Evolutionary conservation across 2,329 filamentous ascomycete genomes (phyloP).

Genomic region (Alternaria consortialis): DNA sequence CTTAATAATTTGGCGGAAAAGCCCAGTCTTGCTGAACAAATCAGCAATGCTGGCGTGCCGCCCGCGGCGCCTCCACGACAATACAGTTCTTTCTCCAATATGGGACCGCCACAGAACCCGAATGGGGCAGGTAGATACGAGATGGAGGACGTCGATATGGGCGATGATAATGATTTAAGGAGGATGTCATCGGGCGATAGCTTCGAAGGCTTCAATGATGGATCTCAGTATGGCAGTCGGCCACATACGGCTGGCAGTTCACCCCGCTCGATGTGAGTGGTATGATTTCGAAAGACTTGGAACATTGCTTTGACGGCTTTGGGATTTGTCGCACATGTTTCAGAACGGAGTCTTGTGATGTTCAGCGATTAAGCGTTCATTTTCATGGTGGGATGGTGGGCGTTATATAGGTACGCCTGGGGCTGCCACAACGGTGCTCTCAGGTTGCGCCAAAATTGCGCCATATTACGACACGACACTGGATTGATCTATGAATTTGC

Average conservation of each 20-base stretch:
- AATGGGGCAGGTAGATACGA: slow-evolving; percentile 18
- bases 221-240: slow-evolving; percentile 35
- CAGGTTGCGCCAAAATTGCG: slow-evolving; percentile 25
- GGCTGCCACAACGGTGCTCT: neutral
- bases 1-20: slow-evolving; percentile 57
- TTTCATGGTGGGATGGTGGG: slow-evolving; percentile 16
- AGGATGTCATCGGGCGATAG: slow-evolving; percentile 37
- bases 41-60: slow-evolving; percentile 51
- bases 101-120: slow-evolving; percentile 29
- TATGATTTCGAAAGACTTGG: neutral
- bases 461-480: slow-evolving; percentile 28
- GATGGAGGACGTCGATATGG: slow-evolving; percentile 41
- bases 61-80: slow-evolving; percentile 36
- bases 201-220: slow-evolving; percentile 45
- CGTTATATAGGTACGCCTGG: slow-evolving; percentile 12
- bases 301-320: neutral
- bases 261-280: slow-evolving; percentile 27
- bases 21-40: slow-evolving; percentile 50
- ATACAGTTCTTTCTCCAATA: slow-evolving; percentile 29
- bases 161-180: slow-evolving; percentile 32
- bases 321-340: neutral
- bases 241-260: slow-evolving; percentile 33
- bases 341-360: neutral
- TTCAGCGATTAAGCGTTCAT: slow-evolving; percentile 15
- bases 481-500: slow-evolving; percentile 3